A percentile compares a stretch with the other conserved stretches of the same genome.
Conservation (phyloP, 2,329 filamentous ascomycete species). For the Metarhizium humberi region DNA sequence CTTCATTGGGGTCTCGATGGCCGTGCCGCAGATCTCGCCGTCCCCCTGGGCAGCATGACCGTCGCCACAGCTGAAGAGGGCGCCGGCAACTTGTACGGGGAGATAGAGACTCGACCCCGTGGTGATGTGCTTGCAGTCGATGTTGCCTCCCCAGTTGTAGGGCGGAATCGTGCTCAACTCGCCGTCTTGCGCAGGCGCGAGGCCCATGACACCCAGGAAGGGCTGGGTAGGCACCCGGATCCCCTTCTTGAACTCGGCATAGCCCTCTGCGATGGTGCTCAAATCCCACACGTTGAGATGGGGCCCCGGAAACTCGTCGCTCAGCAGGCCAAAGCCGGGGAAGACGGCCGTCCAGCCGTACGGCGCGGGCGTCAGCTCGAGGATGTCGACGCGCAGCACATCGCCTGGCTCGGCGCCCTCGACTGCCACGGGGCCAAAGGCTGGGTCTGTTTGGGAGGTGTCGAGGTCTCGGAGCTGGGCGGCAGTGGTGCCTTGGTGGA, state of each 20-base stretch:
- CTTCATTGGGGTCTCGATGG: constrained; percentile 43
- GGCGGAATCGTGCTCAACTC: constrained; percentile 41
- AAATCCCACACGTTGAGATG: constrained; percentile 41
- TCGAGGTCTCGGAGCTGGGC: constrained; percentile 31
- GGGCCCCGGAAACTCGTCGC: constrained; percentile 35
- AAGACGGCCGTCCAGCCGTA: constrained; percentile 47
- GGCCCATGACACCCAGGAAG: constrained; percentile 42
- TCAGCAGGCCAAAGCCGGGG: constrained; percentile 38
- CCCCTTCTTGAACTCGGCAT: constrained; percentile 35
- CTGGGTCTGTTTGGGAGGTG: constrained; percentile 33
- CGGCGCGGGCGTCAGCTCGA: constrained; percentile 31
- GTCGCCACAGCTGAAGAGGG: constrained; percentile 44
- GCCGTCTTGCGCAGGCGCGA: constrained; percentile 34
- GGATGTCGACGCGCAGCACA: constrained; percentile 40
- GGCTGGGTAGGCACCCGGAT: constrained; percentile 40
- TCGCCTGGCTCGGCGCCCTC: constrained; percentile 40
- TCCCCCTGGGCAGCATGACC: constrained; percentile 46
- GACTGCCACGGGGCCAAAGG: constrained; percentile 40
- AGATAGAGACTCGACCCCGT: constrained; percentile 37
- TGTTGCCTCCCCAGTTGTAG: constrained; percentile 42
- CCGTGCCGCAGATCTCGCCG: constrained; percentile 46
- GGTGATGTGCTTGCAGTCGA: constrained; percentile 41
- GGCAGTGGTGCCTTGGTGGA: constrained; percentile 30
- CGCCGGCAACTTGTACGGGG: constrained; percentile 38
- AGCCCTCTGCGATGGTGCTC: constrained; percentile 8